Conservation (phyloP, 2,329 filamentous ascomycete genomes). For the Sarocladium strictum region DNA sequence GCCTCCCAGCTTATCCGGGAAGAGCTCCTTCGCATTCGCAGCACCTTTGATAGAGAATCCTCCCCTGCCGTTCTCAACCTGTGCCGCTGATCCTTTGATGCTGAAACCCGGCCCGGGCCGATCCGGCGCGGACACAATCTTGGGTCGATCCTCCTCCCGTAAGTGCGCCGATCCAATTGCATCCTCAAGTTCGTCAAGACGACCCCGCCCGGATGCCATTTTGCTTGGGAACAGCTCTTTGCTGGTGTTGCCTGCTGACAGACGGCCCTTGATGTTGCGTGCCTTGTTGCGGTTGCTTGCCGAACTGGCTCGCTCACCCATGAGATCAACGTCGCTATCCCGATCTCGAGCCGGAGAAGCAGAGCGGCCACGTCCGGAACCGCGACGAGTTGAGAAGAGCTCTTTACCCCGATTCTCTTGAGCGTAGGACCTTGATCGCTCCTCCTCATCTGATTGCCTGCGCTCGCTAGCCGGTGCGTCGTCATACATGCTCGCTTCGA, state of each 20-base stretch:
- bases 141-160: slow-evolving; percentile 38
- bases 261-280: slow-evolving; percentile 26
- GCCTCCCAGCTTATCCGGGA: slow-evolving; percentile 46
- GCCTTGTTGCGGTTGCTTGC: slow-evolving; percentile 27
- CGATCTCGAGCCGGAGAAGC: slow-evolving; percentile 42
- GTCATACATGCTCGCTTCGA: slow-evolving; percentile 78
- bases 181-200: slow-evolving; percentile 32
- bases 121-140: slow-evolving; percentile 50
- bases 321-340: slow-evolving; percentile 35
- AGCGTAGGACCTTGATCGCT: slow-evolving; percentile 22
- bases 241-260: slow-evolving; percentile 23
- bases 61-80: slow-evolving; percentile 40
- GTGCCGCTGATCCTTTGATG: slow-evolving; percentile 59
- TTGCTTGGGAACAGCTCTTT: slow-evolving; percentile 37
- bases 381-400: slow-evolving; percentile 47
- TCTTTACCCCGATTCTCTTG: slow-evolving; percentile 50
- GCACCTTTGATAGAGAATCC: slow-evolving; percentile 62
- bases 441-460: slow-evolving; percentile 21
- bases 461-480: slow-evolving; percentile 45
- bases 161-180: slow-evolving; percentile 32
- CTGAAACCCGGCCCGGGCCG: slow-evolving; percentile 45
- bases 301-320: slow-evolving; percentile 20
- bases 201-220: slow-evolving; percentile 17
- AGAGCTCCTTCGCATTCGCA: slow-evolving; percentile 62
- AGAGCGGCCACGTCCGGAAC: slow-evolving; percentile 37